These are phyloP conservation scores for Cladophialophora yegresii DNA, from an alignment of 2,329 filamentous ascomycete genomes.

Conservation along the genomic window DNA sequence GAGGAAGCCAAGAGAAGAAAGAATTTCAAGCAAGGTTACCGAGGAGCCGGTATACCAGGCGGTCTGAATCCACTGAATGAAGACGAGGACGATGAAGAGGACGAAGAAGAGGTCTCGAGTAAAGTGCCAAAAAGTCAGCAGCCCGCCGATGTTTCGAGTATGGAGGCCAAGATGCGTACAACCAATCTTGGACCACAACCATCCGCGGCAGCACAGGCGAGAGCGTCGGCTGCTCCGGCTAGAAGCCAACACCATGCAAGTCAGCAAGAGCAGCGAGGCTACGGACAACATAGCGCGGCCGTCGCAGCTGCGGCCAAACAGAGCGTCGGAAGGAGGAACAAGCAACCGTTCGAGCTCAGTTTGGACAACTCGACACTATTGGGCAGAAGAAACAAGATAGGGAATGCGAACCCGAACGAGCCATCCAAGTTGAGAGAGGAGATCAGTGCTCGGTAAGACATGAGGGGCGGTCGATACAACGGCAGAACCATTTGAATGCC, in stretches of 20 bases:
- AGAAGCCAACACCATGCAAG: constrained; percentile 42
- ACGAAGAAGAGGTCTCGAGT: constrained; percentile 52
- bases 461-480: neutral
- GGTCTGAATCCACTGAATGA: constrained; percentile 69
- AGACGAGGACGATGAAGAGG: constrained; percentile 63
- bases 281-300: constrained; percentile 83
- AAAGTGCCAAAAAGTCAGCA: constrained; percentile 69
- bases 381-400: constrained; percentile 59
- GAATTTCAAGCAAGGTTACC: constrained; percentile 71
- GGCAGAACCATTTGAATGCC: neutral
- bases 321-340: constrained; percentile 72
- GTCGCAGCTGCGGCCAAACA: constrained; percentile 82
- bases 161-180: constrained; percentile 86
- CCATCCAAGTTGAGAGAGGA: constrained; percentile 37
- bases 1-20: constrained; percentile 92
- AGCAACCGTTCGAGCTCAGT: constrained; percentile 87
- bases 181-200: constrained; percentile 67
- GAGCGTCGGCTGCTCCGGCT: constrained; percentile 49
- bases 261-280: constrained; percentile 65
- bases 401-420: constrained; percentile 4
- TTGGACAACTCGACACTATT: constrained; percentile 87
- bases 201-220: constrained; percentile 63
- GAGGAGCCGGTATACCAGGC: constrained; percentile 56
- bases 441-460: constrained; percentile 32
- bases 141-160: constrained; percentile 63